Evolutionary conservation across 345 rosid species (phyloP).

Genomic region (Melaleuca quinquenervia): DNA sequence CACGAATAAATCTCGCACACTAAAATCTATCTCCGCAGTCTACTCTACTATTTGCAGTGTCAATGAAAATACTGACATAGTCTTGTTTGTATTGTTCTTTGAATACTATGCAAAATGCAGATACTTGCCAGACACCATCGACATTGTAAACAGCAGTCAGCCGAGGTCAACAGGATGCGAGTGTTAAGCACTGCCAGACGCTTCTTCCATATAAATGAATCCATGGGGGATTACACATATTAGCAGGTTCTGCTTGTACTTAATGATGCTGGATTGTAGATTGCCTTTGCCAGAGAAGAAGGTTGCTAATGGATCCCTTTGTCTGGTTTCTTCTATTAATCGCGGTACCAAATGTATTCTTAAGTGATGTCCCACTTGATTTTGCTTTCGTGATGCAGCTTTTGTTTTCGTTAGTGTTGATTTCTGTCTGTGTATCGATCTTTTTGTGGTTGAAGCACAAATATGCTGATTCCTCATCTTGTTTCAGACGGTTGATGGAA

Average conservation of each 20-base stretch:
- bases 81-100: background rate
- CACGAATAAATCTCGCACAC: background rate
- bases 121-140: conserved; percentile 71
- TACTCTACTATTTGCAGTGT: background rate
- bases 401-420: background rate
- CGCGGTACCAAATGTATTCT: background rate
- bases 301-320: background rate
- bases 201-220: background rate
- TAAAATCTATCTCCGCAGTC: background rate
- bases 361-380: background rate
- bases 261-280: background rate
- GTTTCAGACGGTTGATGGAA: background rate
- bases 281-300: background rate
- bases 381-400: background rate
- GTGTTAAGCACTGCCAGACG: conserved; percentile 2
- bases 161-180: conserved; percentile 48
- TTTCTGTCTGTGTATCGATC: background rate
- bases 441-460: background rate
- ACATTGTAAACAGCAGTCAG: conserved; percentile 45
- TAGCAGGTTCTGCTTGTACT: background rate
- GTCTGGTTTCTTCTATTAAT: background rate
- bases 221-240: background rate
- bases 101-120: conserved; percentile 9
- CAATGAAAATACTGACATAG: background rate
- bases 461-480: background rate